Evolutionary conservation across 164 flowering plant species (phyloP), one percentile per base, ranked within the genome.

Genomic region (Tetracentron sinense): DNA sequence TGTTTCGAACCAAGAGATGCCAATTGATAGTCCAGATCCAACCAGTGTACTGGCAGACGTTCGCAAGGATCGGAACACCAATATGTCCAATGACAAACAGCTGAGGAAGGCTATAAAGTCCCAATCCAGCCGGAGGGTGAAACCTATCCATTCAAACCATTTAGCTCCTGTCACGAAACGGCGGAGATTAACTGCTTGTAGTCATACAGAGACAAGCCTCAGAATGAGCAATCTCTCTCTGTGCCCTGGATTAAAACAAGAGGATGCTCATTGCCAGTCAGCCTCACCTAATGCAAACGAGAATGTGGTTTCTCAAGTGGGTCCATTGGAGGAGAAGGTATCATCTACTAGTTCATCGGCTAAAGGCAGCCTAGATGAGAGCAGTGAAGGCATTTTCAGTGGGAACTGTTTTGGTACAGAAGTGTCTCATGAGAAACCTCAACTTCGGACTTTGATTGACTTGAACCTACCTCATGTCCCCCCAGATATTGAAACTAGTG

Each of bases 391-490:
- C 54, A 27, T 29, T 46, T 28, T 6, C 6, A 56, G 23, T 44
- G n/a, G 28, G 42, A 60, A 17, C 25, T 22, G 15, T 58, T 19
- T 54, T 4, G 56, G 33, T 48, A 42, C 56, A n/a, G 72, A 61
- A 38, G 38, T 59, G 10, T 28, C 64, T 30, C 33, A 22, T n/a
- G 76, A 73, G 25, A 33, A 60, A 54, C 46, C 58, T 60, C 77
- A 61, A 46, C 47, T 63, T 0, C 62, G 60, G 35, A 44, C 51
- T 20, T 30, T 73, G 62, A 72, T 82, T 50, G 91, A 85, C 65
- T 67, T 85, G 60, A 83, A 85, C 64, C 47, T 85, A 50, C 82
- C 85, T 12, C 73, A 68, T 28, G 53, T 60, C 47, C 70, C 63
- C 44, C 56, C 63, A 46, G 82, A 82, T 61, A 28, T 59, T 61